phyloP scores from a whole-genome alignment of 2,329 filamentous ascomycete genomes.

The Monosporascus sp. region DNA sequence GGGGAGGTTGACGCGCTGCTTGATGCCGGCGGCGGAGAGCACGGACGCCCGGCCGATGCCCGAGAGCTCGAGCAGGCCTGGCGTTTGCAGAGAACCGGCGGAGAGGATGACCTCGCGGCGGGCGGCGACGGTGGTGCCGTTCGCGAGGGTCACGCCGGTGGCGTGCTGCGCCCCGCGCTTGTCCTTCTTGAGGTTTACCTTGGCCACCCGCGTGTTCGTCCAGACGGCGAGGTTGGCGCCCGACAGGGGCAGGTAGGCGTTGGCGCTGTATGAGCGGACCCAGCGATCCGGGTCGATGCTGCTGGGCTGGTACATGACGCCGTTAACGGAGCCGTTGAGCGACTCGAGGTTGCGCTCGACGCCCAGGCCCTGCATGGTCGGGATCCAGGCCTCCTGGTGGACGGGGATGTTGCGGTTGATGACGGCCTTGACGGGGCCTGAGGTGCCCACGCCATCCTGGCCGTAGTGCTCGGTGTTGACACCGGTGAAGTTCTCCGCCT shows the following conservation, averaged over 20 bases:
- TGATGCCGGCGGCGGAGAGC: slow-evolving; percentile 35
- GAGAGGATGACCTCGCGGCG: slow-evolving; percentile 50
- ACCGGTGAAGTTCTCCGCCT: background rate
- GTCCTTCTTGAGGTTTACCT: slow-evolving; percentile 36
- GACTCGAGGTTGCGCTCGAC: slow-evolving; percentile 30
- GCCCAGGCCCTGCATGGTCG: slow-evolving; percentile 30
- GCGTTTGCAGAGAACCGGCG: slow-evolving; percentile 52
- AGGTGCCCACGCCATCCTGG: slow-evolving; percentile 33
- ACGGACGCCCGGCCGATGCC: slow-evolving; percentile 48
- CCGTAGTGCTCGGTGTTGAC: slow-evolving; percentile 34
- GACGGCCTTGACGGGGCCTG: slow-evolving; percentile 43
- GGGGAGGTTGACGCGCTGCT: slow-evolving; percentile 35
- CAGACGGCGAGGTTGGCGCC: slow-evolving; percentile 42
- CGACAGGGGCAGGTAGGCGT: slow-evolving; percentile 32
- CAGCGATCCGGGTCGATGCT: slow-evolving; percentile 27
- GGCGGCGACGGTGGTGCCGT: slow-evolving; percentile 27
- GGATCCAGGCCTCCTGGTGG: slow-evolving; percentile 41
- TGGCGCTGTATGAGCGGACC: slow-evolving; percentile 35
- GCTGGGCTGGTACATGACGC: slow-evolving; percentile 31
- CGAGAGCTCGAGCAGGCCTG: slow-evolving; percentile 54
- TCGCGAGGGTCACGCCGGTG: slow-evolving; percentile 33
- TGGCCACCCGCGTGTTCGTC: slow-evolving; percentile 38
- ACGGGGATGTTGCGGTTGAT: slow-evolving; percentile 35
- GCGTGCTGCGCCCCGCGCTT: slow-evolving; percentile 20
- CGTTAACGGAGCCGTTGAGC: slow-evolving; percentile 33